These are phyloP conservation scores for Colletotrichum sansevieriae DNA, from an alignment of 2,329 filamentous ascomycete species.

Conservation along the genomic window DNA sequence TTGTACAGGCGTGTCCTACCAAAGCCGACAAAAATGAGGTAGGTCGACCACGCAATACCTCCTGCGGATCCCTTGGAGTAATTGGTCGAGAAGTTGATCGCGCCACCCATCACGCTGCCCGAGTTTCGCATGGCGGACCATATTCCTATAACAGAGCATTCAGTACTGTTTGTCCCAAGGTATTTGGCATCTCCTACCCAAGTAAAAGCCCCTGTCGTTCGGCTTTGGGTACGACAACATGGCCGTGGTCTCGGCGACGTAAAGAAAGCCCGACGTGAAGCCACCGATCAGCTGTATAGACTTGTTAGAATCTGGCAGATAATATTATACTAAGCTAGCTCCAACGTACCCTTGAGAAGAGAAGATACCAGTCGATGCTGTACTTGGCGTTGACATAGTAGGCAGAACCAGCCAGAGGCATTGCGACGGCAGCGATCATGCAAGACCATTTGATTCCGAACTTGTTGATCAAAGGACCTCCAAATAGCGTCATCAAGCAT, in stretches of 20 bases:
- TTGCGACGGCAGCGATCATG: constrained; percentile 50
- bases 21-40: constrained; percentile 48
- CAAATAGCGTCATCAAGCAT: constrained; percentile 43
- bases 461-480: constrained; percentile 55
- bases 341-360: constrained; percentile 45
- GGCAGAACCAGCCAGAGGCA: constrained; percentile 51
- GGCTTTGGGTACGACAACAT: constrained; percentile 45
- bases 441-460: constrained; percentile 54
- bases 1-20: constrained; percentile 17
- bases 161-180: too few species aligned
- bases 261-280: constrained; percentile 45
- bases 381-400: constrained; percentile 51
- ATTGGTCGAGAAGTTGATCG: constrained; percentile 62
- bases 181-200: constrained; percentile 14
- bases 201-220: constrained; percentile 41
- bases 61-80: constrained; percentile 43
- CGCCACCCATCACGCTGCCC: constrained; percentile 56
- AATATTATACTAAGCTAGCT: rapidly evolving
- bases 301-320: not conserved
- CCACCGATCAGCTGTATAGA: constrained; percentile 24
- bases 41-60: constrained; percentile 47
- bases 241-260: constrained; percentile 47
- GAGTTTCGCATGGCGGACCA: constrained; percentile 46
- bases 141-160: constrained; percentile 38
- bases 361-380: constrained; percentile 48